Conservation (phyloP, 2,329 filamentous ascomycete genomes). For the Colletotrichum sp. region DNA sequence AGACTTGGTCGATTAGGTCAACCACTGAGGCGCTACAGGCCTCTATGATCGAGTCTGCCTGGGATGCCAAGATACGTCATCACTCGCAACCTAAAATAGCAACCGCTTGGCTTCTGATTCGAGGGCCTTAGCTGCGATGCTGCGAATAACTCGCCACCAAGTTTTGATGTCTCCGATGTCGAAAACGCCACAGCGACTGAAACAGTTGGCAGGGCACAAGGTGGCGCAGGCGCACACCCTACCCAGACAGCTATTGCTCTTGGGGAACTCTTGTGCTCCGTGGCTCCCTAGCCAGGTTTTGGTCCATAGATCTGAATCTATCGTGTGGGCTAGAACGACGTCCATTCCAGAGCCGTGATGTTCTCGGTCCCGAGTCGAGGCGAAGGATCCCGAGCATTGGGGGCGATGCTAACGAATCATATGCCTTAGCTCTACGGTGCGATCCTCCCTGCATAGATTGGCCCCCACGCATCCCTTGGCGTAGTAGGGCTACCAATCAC, state of each 20-base stretch:
- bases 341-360: neutral
- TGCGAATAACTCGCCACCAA: neutral
- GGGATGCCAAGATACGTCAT: neutral
- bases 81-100: neutral
- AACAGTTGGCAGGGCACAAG: neutral
- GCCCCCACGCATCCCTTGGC: neutral
- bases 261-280: no score
- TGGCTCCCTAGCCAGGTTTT: neutral
- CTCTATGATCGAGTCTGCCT: neutral
- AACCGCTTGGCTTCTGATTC: neutral
- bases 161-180: neutral
- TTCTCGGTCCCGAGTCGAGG: neutral
- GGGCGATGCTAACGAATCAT: neutral
- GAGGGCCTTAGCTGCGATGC: neutral
- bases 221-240: neutral
- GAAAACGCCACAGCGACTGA: neutral
- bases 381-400: neutral
- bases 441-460: neutral
- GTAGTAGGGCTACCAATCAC: neutral
- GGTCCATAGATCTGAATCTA: neutral
- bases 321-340: neutral
- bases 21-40: neutral
- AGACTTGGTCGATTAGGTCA: neutral
- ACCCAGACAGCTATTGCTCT: no score
- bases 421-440: neutral